Percentiles rank a stretch among this genome's conserved stretches.
Conservation (phyloP, 768 basidiomycete genomes). For the Mycena polygramma region DNA sequence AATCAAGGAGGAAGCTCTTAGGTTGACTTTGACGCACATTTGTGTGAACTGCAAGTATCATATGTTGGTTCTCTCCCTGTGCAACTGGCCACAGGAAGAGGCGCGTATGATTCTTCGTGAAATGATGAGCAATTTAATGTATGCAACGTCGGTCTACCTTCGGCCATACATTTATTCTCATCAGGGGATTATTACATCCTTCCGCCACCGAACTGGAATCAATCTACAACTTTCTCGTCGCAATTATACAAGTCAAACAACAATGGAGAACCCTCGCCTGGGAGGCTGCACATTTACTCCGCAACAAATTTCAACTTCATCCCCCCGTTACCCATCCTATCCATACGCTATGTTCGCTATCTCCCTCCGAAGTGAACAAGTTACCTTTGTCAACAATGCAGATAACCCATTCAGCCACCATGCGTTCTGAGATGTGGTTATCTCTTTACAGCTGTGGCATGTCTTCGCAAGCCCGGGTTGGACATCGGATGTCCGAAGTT, state of each 20-base stretch:
- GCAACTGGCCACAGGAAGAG: constrained; percentile 17
- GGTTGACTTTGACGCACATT: constrained; percentile 5
- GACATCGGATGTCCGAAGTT: not conserved
- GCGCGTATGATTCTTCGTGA: constrained; percentile 16
- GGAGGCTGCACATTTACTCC: constrained; percentile 8
- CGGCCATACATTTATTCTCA: not conserved
- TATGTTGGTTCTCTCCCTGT: not conserved
- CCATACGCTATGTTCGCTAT: no score
- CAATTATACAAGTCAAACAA: constrained; percentile 14
- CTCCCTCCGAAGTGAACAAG: not conserved
- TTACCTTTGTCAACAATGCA: not conserved
- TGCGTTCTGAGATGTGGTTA: not conserved
- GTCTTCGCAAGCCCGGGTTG: not conserved
- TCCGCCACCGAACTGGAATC: not conserved
- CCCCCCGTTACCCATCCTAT: no score
- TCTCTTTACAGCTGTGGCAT: not conserved
- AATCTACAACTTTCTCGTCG: constrained; percentile 1
- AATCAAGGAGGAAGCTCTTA: constrained; percentile 6
- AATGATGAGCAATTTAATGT: not conserved
- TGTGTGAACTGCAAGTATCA: not conserved
- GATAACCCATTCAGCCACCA: not conserved
- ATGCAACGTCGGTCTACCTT: not conserved
- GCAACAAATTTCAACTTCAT: not conserved
- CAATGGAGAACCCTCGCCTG: constrained; percentile 9
- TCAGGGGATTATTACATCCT: no score